Evolutionary conservation across 495 filamentous ascomycete species (phyloP).

Genomic region (Thermochaetoides thermophila): DNA sequence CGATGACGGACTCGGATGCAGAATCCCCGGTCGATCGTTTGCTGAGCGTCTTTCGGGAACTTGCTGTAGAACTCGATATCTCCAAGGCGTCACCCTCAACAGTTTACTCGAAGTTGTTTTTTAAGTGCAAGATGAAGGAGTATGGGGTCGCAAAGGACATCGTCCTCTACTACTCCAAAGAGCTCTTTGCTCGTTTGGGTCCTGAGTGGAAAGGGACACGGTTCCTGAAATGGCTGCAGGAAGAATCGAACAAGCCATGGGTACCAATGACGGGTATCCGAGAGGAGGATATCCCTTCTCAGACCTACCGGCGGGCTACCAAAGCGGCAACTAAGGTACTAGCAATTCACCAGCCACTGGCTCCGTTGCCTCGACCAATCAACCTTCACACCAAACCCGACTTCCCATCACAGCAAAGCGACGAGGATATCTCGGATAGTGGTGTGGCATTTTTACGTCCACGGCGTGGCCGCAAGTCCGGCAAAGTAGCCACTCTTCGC

Average conservation of each 20-base stretch:
- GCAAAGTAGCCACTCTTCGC: too few species aligned
- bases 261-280: slow-evolving; percentile 9
- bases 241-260: slow-evolving; percentile 7
- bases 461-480: too few species aligned
- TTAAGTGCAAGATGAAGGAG: slow-evolving; percentile 19
- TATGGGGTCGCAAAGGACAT: slow-evolving; percentile 13
- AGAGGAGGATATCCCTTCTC: slow-evolving; percentile 14
- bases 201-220: slow-evolving; percentile 17
- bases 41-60: slow-evolving; percentile 6
- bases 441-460: too few species aligned
- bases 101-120: slow-evolving; percentile 13
- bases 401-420: too few species aligned
- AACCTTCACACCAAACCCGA: too few species aligned
- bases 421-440: too few species aligned
- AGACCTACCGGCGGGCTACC: slow-evolving; percentile 17
- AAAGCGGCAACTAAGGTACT: slow-evolving; percentile 7
- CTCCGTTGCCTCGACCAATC: too few species aligned
- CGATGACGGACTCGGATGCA: neutral
- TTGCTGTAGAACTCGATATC: slow-evolving; percentile 5
- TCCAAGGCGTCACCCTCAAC: slow-evolving; percentile 3
- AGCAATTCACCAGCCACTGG: too few species aligned
- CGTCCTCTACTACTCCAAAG: slow-evolving; percentile 20
- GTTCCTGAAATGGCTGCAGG: slow-evolving; percentile 16
- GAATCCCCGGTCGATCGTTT: slow-evolving; percentile 7
- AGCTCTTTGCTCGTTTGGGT: slow-evolving; percentile 14